Evolutionary conservation across 495 filamentous ascomycete species (phyloP).

Genomic region (Amphirosellinia nigrospora): DNA sequence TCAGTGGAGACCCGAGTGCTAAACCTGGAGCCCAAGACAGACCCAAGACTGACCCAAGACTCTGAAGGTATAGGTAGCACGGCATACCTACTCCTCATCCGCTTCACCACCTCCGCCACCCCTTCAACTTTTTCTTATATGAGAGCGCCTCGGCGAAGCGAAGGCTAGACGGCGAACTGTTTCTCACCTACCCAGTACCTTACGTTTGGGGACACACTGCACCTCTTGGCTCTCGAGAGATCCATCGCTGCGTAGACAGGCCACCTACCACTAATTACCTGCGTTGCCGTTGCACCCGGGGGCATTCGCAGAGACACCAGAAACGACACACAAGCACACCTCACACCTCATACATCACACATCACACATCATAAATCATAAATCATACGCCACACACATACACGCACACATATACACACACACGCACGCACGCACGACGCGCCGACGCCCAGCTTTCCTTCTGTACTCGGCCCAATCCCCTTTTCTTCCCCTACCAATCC

Average conservation of each 20-base stretch:
- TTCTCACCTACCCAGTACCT: too few species aligned
- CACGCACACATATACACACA: not conserved
- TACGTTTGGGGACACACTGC: not conserved
- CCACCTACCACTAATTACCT: too few species aligned
- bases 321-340: not conserved
- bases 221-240: not conserved
- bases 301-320: not conserved
- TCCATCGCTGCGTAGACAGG: not conserved
- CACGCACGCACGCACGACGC: not conserved
- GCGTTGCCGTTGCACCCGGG: constrained; percentile 7
- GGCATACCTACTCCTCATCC: not conserved
- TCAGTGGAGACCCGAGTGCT: constrained; percentile 12
- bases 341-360: not conserved
- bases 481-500: constrained; percentile 26
- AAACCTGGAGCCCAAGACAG: not conserved
- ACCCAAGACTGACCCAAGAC: too few species aligned
- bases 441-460: not conserved
- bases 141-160: constrained; percentile 4
- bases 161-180: constrained; percentile 3
- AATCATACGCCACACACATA: not conserved
- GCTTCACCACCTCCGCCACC: not conserved
- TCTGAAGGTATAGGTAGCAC: not conserved
- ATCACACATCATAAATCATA: too few species aligned
- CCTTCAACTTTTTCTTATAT: not conserved
- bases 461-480: constrained; percentile 20